Conservation (phyloP, 495 filamentous ascomycete species). For the Delitschia confertaspora region DNA sequence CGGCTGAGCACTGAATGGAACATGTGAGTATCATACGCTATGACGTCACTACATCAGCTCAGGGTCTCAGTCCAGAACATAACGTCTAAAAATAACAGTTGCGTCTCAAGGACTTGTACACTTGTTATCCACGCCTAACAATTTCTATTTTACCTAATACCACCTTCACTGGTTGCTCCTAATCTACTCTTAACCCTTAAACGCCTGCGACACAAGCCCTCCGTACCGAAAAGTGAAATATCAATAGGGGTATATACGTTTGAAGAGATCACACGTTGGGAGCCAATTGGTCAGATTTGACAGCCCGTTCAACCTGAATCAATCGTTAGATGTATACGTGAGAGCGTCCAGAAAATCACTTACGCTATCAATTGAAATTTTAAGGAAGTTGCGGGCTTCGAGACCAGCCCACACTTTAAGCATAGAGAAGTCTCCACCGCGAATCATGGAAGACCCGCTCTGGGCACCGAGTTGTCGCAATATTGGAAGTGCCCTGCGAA, state of each 20-base stretch:
- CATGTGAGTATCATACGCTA: too few relatives aligned
- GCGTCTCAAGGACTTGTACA: too few relatives aligned
- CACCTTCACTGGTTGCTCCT: too few relatives aligned
- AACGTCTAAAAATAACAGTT: too few relatives aligned
- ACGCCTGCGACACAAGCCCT: background rate
- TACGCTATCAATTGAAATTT: constrained; percentile 81
- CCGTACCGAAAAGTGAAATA: background rate
- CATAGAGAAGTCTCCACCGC: constrained; percentile 72
- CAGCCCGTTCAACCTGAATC: constrained; percentile 37
- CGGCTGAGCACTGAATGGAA: too few relatives aligned
- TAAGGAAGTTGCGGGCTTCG: constrained; percentile 78
- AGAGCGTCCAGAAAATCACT: constrained; percentile 29
- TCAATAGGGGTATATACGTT: background rate
- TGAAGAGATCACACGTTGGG: constrained; percentile 34
- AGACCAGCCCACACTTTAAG: constrained; percentile 88
- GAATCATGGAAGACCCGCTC: constrained; percentile 54
- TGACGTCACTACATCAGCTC: too few relatives aligned
- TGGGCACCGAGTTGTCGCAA: constrained; percentile 78
- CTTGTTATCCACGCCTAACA: too few relatives aligned
- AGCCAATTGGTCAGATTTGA: constrained; percentile 39
- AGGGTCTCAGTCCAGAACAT: too few relatives aligned
- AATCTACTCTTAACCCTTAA: background rate
- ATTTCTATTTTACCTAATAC: too few relatives aligned
- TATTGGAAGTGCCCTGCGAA: constrained; percentile 72
- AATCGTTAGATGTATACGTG: background rate